Evolutionary conservation across 2,329 filamentous ascomycete species (phyloP).

Genomic region (Talaromyces sp.): DNA sequence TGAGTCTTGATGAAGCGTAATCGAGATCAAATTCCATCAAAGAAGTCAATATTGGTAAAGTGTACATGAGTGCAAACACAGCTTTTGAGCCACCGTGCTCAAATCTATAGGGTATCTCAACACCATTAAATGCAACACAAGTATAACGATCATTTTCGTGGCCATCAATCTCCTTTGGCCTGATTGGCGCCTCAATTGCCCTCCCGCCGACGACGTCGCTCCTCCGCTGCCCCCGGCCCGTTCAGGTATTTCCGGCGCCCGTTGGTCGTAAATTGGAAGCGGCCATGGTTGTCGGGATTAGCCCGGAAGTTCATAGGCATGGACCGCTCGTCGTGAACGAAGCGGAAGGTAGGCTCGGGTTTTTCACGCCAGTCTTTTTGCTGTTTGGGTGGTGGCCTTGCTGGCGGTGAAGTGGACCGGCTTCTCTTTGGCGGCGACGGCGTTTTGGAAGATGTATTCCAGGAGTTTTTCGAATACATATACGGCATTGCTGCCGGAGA

Average conservation of each 20-base stretch:
- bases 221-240: constrained; percentile 17
- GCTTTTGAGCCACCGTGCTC: neutral
- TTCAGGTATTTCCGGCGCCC: constrained; percentile 24
- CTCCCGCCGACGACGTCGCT: neutral
- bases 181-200: neutral
- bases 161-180: neutral
- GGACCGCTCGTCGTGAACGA: constrained; percentile 19
- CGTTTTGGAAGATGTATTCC: neutral
- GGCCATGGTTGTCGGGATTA: constrained; percentile 27
- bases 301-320: constrained; percentile 23
- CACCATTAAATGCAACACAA: neutral
- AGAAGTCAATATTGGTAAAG: too few species aligned
- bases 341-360: neutral
- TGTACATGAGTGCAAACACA: neutral
- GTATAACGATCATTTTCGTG: neutral
- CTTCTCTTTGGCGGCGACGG: neutral
- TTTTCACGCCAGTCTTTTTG: neutral
- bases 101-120: constrained; percentile 1
- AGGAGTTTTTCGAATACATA: neutral
- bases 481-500: neutral
- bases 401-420: neutral
- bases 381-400: neutral
- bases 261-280: constrained; percentile 20
- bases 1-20: neutral
- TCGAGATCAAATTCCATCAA: neutral